phyloP scores from a whole-genome alignment of 2,329 filamentous ascomycete species.

The Dryadomyces sulphureus region DNA sequence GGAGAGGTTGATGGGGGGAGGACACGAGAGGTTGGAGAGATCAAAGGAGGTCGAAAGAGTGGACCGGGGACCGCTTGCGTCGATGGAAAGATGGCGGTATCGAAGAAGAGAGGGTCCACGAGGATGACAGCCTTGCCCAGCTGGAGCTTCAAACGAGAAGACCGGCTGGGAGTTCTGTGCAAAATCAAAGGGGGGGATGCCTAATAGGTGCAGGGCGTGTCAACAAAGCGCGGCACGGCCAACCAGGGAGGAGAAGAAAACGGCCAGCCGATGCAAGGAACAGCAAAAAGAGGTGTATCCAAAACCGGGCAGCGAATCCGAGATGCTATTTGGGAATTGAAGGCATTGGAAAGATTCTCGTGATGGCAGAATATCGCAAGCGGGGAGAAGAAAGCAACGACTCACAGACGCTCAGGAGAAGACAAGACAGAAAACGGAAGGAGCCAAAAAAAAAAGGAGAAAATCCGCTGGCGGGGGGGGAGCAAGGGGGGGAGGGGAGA shows the following conservation, averaged over 20 bases:
- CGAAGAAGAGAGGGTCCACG: not conserved
- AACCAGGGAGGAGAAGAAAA: too few species aligned
- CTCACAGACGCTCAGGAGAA: not conserved
- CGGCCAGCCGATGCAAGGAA: too few species aligned
- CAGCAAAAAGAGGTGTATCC: too few species aligned
- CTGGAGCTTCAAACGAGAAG: not conserved
- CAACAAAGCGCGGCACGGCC: too few species aligned
- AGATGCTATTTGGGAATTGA: not conserved
- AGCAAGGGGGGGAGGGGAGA: not conserved
- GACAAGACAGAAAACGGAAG: slow-evolving; percentile 7
- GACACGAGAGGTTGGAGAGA: not conserved
- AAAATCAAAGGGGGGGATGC: too few species aligned
- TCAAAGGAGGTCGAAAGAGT: not conserved
- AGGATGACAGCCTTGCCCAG: not conserved
- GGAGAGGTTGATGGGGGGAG: not conserved
- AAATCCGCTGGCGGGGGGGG: not conserved
- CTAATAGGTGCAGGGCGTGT: too few species aligned
- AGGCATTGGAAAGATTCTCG: not conserved
- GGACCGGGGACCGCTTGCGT: not conserved
- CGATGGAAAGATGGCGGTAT: not conserved
- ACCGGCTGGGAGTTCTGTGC: too few species aligned
- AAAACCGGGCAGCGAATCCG: not conserved
- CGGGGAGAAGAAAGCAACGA: not conserved
- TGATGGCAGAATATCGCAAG: not conserved
- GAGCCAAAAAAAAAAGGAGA: slow-evolving; percentile 1